phyloP scores from a whole-genome alignment of 768 basidiomycete species.

The Daedaleopsis nitida region DNA sequence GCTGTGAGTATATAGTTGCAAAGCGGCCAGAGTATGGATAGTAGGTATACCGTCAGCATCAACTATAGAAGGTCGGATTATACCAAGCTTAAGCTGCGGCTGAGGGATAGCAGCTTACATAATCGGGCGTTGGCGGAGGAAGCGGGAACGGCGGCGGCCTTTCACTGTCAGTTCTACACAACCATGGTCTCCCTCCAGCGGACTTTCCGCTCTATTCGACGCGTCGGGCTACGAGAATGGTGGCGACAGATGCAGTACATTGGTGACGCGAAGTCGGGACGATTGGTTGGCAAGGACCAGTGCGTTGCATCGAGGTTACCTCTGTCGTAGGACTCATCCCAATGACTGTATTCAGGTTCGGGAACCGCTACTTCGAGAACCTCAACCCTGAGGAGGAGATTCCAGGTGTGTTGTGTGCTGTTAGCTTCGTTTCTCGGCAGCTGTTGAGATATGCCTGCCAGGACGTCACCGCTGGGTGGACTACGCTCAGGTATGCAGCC shows the following conservation, averaged over 20 bases:
- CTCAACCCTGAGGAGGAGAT: conserved; percentile 83
- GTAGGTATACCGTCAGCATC: no score
- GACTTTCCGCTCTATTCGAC: conserved; percentile 74
- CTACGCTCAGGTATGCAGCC: conserved; percentile 69
- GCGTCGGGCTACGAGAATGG: conserved; percentile 83
- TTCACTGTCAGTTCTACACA: not conserved
- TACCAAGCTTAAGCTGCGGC: no score
- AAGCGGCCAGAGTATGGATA: not conserved
- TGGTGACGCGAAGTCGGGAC: conserved; percentile 89
- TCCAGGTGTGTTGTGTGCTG: conserved; percentile 58
- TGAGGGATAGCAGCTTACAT: not conserved
- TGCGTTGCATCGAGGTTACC: conserved; percentile 44
- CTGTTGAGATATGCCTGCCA: conserved; percentile 25
- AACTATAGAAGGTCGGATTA: no score
- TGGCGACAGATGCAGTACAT: conserved; percentile 93
- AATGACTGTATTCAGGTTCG: conserved; percentile 58
- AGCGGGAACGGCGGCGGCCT: not conserved
- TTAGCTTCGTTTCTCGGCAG: not conserved
- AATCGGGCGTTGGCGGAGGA: not conserved
- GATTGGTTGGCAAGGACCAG: conserved; percentile 78
- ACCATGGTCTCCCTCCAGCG: conserved; percentile 60
- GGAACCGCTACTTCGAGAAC: conserved; percentile 95
- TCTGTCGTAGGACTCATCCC: not conserved
- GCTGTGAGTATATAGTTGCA: not conserved
- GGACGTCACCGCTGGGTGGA: conserved; percentile 98